Evolutionary conservation across 805 yeast species (phyloP).

Genomic region (Pichia heedii): DNA sequence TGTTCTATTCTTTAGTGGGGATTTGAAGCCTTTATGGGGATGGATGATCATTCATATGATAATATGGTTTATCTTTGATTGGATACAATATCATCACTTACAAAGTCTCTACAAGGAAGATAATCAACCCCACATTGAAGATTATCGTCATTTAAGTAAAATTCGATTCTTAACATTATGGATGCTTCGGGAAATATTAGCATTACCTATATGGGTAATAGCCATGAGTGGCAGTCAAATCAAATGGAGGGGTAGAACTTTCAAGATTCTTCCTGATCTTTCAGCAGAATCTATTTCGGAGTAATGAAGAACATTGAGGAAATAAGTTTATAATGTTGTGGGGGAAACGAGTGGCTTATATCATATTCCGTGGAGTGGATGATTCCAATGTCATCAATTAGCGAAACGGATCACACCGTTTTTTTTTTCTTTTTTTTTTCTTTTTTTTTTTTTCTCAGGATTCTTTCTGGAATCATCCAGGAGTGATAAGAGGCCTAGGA

Average conservation of each 20-base stretch:
- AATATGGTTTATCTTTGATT: constrained; percentile 61
- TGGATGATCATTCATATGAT: constrained; percentile 45
- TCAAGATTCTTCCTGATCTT: constrained; percentile 60
- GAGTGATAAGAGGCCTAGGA: not conserved
- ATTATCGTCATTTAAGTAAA: too few species aligned
- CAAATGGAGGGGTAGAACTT: constrained; percentile 75
- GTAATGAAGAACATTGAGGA: too few species aligned
- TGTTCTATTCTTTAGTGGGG: constrained; percentile 29
- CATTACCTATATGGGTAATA: constrained; percentile 73
- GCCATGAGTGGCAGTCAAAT: constrained; percentile 73
- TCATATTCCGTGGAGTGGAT: too few species aligned
- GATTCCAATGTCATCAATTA: too few species aligned
- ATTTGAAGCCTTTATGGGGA: constrained; percentile 8
- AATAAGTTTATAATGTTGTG: too few species aligned
- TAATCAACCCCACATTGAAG: not conserved
- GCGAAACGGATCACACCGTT: not conserved
- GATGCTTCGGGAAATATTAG: constrained; percentile 62
- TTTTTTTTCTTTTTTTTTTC: not conserved
- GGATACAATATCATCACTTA: constrained; percentile 37
- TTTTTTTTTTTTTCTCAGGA: not conserved
- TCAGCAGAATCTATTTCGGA: too few species aligned
- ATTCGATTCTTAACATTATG: constrained; percentile 31
- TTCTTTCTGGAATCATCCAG: not conserved
- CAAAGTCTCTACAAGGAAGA: not conserved
- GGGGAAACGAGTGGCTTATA: too few species aligned